These are phyloP conservation scores for Geotrichum fermentans DNA, from an alignment of 1,139 yeast genomes.

Conservation along the genomic window DNA sequence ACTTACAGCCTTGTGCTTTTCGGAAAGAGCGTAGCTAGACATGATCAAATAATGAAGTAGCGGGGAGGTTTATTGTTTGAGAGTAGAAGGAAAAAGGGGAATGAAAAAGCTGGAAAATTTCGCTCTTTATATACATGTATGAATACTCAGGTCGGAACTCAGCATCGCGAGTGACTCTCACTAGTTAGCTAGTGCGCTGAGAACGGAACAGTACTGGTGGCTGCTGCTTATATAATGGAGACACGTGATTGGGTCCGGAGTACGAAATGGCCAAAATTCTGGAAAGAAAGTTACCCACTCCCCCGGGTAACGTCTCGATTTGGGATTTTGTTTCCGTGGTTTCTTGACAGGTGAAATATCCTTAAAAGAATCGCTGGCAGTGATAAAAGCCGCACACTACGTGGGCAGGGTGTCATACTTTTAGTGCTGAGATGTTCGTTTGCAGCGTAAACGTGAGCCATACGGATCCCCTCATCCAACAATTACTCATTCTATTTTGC, in stretches of 20 bases:
- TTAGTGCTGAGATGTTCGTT: constrained; percentile 1
- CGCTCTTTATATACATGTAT: too few relatives aligned
- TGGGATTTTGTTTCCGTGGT: too few relatives aligned
- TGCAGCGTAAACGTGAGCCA: neutral
- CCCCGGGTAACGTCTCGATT: neutral
- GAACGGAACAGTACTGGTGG: too few relatives aligned
- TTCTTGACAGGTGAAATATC: neutral
- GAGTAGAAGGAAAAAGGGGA: constrained; percentile 4
- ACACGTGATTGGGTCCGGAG: too few relatives aligned
- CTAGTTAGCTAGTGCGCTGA: too few relatives aligned
- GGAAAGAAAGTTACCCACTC: neutral
- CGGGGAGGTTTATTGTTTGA: neutral
- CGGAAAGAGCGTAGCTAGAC: constrained; percentile 35
- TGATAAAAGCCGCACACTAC: neutral
- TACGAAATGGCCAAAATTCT: too few relatives aligned
- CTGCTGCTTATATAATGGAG: too few relatives aligned
- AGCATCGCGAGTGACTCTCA: too few relatives aligned
- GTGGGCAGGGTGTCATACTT: too few relatives aligned
- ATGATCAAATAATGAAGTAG: constrained; percentile 20
- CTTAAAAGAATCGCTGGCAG: neutral
- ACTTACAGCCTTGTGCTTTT: constrained; percentile 33
- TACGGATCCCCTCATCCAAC: neutral
- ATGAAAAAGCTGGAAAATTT: neutral
- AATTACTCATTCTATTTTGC: neutral
- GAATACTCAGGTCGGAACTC: too few relatives aligned